A percentile compares a stretch with the other conserved stretches of the same genome.
These are phyloP conservation scores for Dictyostelium firmibasis DNA, from an alignment of 78 protist genomes.

Conservation along the genomic window DNA sequence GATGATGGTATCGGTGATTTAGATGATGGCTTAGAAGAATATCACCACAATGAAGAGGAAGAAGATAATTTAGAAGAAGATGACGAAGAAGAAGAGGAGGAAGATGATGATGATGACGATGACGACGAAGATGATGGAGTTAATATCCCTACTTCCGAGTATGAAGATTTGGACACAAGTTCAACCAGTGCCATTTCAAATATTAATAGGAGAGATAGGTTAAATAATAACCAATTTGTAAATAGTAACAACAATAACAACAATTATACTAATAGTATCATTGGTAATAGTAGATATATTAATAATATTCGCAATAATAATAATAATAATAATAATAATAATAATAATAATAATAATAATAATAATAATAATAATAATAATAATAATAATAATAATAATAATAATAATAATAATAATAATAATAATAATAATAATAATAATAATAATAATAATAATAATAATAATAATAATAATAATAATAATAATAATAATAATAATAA, in stretches of 20 bases:
- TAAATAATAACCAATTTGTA: not conserved
- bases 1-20: not conserved
- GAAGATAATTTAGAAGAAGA: constrained; percentile 22
- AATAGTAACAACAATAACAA: not conserved
- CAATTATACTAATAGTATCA: not conserved
- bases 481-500: not conserved
- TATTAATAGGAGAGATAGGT: not conserved
- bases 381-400: not conserved
- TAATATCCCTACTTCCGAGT: not conserved
- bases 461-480: not conserved
- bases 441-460: too few relatives aligned
- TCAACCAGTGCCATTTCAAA: not conserved
- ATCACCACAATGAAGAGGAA: not conserved
- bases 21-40: not conserved
- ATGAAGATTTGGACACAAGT: constrained; percentile 8
- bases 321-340: not conserved
- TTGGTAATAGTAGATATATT: not conserved
- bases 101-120: not conserved
- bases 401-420: not conserved
- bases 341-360: not conserved
- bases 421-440: not conserved
- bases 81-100: not conserved
- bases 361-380: too few relatives aligned
- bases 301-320: not conserved
- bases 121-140: not conserved